Conservation (phyloP, 2,329 filamentous ascomycete species). For the Aspergillus vadensis region DNA sequence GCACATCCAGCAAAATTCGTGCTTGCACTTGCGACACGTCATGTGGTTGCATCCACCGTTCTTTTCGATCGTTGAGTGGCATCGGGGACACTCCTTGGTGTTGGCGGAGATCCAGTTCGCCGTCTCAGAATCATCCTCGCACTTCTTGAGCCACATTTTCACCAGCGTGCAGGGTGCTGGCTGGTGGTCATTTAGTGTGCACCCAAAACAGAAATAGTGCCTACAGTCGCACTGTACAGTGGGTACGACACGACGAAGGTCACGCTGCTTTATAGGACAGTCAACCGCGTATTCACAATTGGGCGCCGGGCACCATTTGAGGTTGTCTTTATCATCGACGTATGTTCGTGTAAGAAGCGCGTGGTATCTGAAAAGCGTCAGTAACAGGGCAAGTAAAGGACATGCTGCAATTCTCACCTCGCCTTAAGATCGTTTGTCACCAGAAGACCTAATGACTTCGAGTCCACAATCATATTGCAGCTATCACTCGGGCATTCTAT, state of each 20-base stretch:
- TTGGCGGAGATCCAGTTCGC: conserved; percentile 99
- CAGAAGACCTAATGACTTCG: conserved; percentile 80
- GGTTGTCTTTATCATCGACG: conserved; percentile 91
- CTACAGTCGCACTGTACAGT: conserved; percentile 85
- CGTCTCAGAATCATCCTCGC: conserved; percentile 95
- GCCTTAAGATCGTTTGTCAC: conserved; percentile 59
- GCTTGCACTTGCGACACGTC: conserved; percentile 93
- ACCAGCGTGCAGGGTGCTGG: conserved; percentile 89
- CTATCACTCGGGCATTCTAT: conserved; percentile 90
- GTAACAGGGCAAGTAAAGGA: neutral
- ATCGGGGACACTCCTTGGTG: conserved; percentile 96
- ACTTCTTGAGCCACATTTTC: conserved; percentile 97
- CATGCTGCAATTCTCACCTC: conserved; percentile 45
- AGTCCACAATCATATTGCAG: conserved; percentile 89
- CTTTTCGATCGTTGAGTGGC: conserved; percentile 97
- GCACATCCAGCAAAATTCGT: conserved; percentile 99
- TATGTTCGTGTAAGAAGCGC: conserved; percentile 89
- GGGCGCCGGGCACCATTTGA: conserved; percentile 98
- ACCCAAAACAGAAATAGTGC: conserved; percentile 93
- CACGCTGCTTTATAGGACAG: conserved; percentile 83
- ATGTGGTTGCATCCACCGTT: conserved; percentile 98
- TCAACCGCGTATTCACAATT: conserved; percentile 93
- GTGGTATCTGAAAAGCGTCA: conserved; percentile 64
- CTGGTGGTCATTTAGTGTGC: conserved; percentile 84
- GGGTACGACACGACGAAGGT: conserved; percentile 80